Conservation (phyloP, 495 filamentous ascomycete species). For the Symbiotaphrina buchneri region DNA sequence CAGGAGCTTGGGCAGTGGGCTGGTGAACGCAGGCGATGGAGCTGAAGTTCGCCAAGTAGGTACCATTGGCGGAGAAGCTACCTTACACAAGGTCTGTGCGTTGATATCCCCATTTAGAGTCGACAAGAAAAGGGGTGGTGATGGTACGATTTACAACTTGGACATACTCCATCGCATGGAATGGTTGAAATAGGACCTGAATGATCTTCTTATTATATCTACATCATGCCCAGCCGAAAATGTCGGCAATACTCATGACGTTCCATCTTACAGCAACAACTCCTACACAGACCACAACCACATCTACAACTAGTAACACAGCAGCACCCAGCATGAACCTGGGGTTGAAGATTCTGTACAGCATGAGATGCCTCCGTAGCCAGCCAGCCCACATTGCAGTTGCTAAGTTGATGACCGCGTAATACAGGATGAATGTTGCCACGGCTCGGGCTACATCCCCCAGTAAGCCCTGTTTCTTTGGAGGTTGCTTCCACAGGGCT, state of each 20-base stretch:
- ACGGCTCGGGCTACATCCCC: conserved; percentile 45
- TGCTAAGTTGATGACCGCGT: conserved; percentile 56
- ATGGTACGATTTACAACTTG: too few species aligned
- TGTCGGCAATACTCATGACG: conserved; percentile 52
- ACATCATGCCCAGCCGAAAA: conserved; percentile 90
- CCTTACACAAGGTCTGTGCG: too few species aligned
- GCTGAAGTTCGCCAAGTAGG: too few species aligned
- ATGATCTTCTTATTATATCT: too few species aligned
- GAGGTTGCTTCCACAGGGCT: conserved; percentile 54
- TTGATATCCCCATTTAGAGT: too few species aligned
- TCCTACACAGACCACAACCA: conserved; percentile 43
- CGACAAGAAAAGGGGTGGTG: too few species aligned
- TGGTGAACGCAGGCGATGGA: too few species aligned
- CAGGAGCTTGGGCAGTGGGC: too few species aligned
- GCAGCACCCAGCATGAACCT: conserved; percentile 67
- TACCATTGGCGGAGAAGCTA: too few species aligned
- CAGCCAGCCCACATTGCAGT: conserved; percentile 77
- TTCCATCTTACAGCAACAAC: conserved; percentile 51
- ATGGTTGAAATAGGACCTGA: too few species aligned
- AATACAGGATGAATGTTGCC: conserved; percentile 54
- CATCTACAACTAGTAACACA: conserved; percentile 51
- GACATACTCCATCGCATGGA: too few species aligned
- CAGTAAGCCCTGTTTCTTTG: conserved; percentile 31
- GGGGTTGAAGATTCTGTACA: conserved; percentile 88
- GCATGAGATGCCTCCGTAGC: conserved; percentile 79